A percentile compares a stretch with the other conserved stretches of the same genome.
Evolutionary conservation across 1,284 basidiomycete genomes (phyloP).

Genomic region (Boletus semigastroideus): DNA sequence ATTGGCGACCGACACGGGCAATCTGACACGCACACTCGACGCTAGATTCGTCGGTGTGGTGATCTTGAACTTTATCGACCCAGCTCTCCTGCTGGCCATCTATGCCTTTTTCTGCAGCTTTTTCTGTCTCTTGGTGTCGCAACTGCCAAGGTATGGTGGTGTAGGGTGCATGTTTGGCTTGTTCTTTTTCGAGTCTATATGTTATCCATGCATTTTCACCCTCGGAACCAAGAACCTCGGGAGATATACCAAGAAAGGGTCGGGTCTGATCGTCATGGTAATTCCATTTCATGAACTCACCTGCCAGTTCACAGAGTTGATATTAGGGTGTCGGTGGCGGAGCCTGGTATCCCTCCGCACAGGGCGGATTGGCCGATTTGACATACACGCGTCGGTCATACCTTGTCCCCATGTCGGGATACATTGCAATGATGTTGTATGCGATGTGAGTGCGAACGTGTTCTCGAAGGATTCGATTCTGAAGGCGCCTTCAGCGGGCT

Average conservation of each 20-base stretch:
- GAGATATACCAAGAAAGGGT: slow-evolving; percentile 66
- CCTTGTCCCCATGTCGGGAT: slow-evolving; percentile 59
- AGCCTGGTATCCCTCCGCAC: slow-evolving; percentile 73
- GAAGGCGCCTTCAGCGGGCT: slow-evolving; percentile 42
- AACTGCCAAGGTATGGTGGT: slow-evolving; percentile 53
- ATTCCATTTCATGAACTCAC: slow-evolving; percentile 4
- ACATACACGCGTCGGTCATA: slow-evolving; percentile 54
- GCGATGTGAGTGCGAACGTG: slow-evolving; percentile 46
- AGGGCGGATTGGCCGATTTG: slow-evolving; percentile 65
- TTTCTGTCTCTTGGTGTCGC: slow-evolving; percentile 55
- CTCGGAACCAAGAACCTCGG: slow-evolving; percentile 72
- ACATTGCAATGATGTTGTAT: slow-evolving; percentile 57
- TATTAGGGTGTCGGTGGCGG: slow-evolving; percentile 67
- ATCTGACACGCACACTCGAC: slow-evolving; percentile 4
- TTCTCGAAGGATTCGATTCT: not conserved
- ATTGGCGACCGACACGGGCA: not conserved
- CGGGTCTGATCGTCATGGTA: slow-evolving; percentile 67
- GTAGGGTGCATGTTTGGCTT: slow-evolving; percentile 65
- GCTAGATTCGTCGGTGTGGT: slow-evolving; percentile 60
- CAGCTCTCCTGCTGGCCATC: slow-evolving; percentile 59
- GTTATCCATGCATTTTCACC: slow-evolving; percentile 72
- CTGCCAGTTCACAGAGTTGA: slow-evolving; percentile 1
- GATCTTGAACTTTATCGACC: slow-evolving; percentile 63
- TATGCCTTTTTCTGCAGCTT: slow-evolving; percentile 54
- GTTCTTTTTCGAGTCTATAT: slow-evolving; percentile 79